Evolutionary conservation across 2,329 filamentous ascomycete species (phyloP).

Genomic region (Penicillium corylophilum): DNA sequence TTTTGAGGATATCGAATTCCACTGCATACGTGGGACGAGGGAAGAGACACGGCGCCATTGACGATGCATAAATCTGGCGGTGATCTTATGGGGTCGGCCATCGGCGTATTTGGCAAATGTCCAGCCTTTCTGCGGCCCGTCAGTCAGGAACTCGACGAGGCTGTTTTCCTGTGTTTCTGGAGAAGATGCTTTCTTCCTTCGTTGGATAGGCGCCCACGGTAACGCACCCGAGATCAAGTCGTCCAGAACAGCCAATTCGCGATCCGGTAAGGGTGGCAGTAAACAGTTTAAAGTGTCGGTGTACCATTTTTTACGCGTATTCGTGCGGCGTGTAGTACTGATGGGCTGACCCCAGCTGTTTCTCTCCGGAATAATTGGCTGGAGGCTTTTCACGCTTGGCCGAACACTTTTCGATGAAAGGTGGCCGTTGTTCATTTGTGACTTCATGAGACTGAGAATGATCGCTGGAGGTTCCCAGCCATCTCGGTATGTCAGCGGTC

Average conservation of each 20-base stretch:
- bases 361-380: conserved; percentile 34
- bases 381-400: conserved; percentile 23
- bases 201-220: conserved; percentile 32
- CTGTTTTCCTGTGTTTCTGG: conserved; percentile 7
- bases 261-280: conserved; percentile 41
- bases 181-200: conserved; percentile 18
- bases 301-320: conserved; percentile 42
- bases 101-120: conserved; percentile 34
- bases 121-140: conserved; percentile 37
- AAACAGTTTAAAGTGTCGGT: conserved; percentile 27
- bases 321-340: conserved; percentile 29
- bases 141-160: conserved; percentile 31
- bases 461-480: conserved; percentile 37
- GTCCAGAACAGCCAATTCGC: conserved; percentile 36
- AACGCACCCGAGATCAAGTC: conserved; percentile 33
- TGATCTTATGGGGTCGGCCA: conserved; percentile 43
- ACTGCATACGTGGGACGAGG: conserved; percentile 32
- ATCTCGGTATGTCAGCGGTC: conserved; percentile 23
- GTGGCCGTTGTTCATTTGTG: conserved; percentile 33
- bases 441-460: conserved; percentile 33
- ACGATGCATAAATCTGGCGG: conserved; percentile 38
- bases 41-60: conserved; percentile 39
- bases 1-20: conserved; percentile 22
- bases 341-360: conserved; percentile 40
- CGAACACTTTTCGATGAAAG: conserved; percentile 25